phyloP scores from a whole-genome alignment of 306 rosid genomes.

The Hylodesmum podocarpum region DNA sequence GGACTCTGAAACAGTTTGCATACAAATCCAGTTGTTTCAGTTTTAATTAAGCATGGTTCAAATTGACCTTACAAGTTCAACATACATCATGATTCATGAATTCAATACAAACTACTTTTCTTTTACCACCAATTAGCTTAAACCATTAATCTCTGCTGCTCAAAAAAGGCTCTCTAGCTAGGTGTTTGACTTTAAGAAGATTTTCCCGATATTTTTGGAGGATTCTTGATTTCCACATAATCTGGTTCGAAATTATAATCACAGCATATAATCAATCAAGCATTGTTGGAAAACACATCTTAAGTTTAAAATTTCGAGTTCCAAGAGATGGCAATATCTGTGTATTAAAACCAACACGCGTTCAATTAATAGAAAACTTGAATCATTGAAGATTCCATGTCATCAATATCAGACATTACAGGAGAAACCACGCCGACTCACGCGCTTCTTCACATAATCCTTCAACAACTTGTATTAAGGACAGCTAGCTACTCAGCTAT shows the following conservation, averaged over 20 bases:
- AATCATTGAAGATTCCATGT: slow-evolving; percentile 8
- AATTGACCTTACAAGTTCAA: not conserved
- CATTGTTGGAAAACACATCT: not conserved
- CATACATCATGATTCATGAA: too few relatives aligned
- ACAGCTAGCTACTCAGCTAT: not conserved
- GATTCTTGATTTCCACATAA: not conserved
- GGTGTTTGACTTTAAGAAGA: not conserved
- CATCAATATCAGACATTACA: slow-evolving; percentile 8
- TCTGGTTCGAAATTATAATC: not conserved
- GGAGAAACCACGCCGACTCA: slow-evolving; percentile 5
- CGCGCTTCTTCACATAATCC: slow-evolving; percentile 6
- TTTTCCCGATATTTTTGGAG: slow-evolving; percentile 11
- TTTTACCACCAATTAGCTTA: not conserved
- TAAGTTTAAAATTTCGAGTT: not conserved
- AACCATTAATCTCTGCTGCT: not conserved
- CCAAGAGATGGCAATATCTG: slow-evolving; percentile 28
- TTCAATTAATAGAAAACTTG: not conserved
- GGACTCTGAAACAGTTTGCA: not conserved
- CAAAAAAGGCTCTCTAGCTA: not conserved
- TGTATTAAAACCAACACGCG: slow-evolving; percentile 33
- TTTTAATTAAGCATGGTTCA: not conserved
- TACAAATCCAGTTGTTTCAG: not conserved
- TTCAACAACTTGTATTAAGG: slow-evolving; percentile 5
- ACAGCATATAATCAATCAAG: not conserved
- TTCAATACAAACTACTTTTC: not conserved